phyloP scores from a whole-genome alignment of 2,329 filamentous ascomycete species.

The Diaporthe aspalathi region DNA sequence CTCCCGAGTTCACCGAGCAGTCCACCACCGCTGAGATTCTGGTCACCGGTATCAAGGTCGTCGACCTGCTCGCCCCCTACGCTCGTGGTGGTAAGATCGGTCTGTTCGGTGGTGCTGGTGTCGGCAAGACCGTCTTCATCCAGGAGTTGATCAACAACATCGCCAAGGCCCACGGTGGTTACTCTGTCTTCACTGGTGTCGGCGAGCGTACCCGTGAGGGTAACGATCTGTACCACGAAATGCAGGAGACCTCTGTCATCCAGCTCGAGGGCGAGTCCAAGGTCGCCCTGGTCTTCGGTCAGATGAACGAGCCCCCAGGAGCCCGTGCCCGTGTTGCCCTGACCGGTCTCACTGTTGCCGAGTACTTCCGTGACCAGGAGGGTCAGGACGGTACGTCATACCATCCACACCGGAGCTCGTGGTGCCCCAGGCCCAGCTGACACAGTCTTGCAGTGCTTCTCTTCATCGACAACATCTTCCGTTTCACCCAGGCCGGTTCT shows the following conservation, averaged over 20 bases:
- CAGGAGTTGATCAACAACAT: conserved; percentile 99
- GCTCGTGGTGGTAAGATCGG: conserved; percentile 99
- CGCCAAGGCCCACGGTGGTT: conserved; percentile 99
- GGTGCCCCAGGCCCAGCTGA: conserved; percentile 43
- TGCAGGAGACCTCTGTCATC: conserved; percentile 99
- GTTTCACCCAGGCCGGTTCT: conserved; percentile 99
- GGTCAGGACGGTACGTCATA: conserved; percentile 83
- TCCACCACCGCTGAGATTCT: conserved; percentile 96
- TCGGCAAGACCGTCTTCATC: conserved; percentile 99
- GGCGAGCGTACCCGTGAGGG: conserved; percentile 99
- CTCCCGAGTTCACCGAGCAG: conserved; percentile 93
- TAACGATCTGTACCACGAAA: conserved; percentile 99
- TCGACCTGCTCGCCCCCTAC: conserved; percentile 98
- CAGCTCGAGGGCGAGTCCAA: conserved; percentile 99
- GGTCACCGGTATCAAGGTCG: conserved; percentile 99
- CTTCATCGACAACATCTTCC: conserved; percentile 99
- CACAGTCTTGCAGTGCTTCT: conserved; percentile 77
- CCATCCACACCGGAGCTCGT: background rate
- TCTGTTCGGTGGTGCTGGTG: conserved; percentile 99
- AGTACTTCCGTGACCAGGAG: conserved; percentile 81
- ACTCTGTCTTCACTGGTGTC: conserved; percentile 99
- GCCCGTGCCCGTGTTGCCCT: conserved; percentile 99
- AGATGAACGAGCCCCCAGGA: conserved; percentile 99
- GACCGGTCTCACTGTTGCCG: conserved; percentile 84
- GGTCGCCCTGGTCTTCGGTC: conserved; percentile 99